Evolutionary conservation across 2,329 filamentous ascomycete species (phyloP), one percentile per base, ranked within the genome.

Genomic region (Neoarthrinium moseri): DNA sequence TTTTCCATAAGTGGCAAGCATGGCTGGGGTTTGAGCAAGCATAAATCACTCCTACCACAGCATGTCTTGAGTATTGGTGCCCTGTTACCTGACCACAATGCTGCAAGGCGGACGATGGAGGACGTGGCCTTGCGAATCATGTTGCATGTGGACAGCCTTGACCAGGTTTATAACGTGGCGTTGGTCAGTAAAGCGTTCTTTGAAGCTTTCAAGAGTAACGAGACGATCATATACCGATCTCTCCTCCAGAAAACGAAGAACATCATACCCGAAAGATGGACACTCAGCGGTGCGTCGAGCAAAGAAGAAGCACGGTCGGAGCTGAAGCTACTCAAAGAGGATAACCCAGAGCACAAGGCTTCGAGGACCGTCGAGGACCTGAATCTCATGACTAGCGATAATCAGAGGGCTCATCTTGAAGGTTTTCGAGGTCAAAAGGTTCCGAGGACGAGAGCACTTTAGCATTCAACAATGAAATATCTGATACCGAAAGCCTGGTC

Each of bases 1-100:
- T 62, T 68, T 36, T 75, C 79, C 23, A 67, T 78, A 1, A 73
- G 69, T 13, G 73, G 74, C 0, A 66, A 66, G 30, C 71, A 73
- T 24, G 76, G 74, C 5, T 79, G 75, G 75, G 75, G 66, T 0
- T 48, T 78, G 3, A 74, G 71, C 3, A 71, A 69, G 51, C 60
- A 70, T 42, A 54, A 53, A 29, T 58, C 60, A 27, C 43, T 55
- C 2, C 63, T 68, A 46, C 68, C 67, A 3, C 68, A 74, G 54
- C 51, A 53, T 2, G 58, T 67, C 12, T 34, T 54, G 39, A 45
- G 6, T 12, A 15, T 51, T 43, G 35, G 38, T 37, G 33, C 43
- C 43, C 33, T 33, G 13, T 22, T 36, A 48, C 32, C 21, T 24
- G 38, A n/a, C 21, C 12, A 6, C 7, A 17, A 29, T n/a, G 22